Base-by-base conservation (phyloP, 108 stramenopile species). In the Discostella stelligeroides region DNA sequence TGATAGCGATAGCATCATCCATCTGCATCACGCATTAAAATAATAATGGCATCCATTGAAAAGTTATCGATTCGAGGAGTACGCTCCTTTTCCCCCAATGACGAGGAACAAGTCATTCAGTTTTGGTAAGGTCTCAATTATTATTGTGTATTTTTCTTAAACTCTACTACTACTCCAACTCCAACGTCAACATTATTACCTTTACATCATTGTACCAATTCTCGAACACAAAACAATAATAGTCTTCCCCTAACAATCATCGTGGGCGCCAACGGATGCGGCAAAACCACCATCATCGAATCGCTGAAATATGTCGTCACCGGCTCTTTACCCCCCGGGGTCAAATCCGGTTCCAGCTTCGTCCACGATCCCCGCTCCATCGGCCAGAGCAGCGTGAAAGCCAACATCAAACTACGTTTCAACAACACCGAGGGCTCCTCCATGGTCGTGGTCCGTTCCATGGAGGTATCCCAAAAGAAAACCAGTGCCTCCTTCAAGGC, bases 281-380 rank as follows among this genome's bases (percentile, higher is more conserved):
- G 89, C 54, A 98, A 97, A 85, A 99, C 99, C 4, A 99, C 99
- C 34, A 95, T 99, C 56, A 98, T 99, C 64, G 99, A 99, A 84
- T 91, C 92, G 57, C 91, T 99, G 55, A 99, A 99, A 77, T 99
- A 95, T 67, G 97, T 95, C 34, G 91, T 96, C 6, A 97, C 97
- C 21, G 99, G 99, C 10, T 63, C 80, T 2, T 60, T 98, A 1
- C 99, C 99, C 4, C 98, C 98, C 0, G 97, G 97, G 7, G 86
- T 90, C 58, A 92, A 86, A 45, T 79, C 83, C 28, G 98, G 98
- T 7, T 95, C 95, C 70, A 74, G 82, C 25, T 98, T 96, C 65
- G 89, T 98, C 43, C 97, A 97, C 72, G 98, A 98, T 73, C 97
- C 97, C 30, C 84, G 83, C 57, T 75, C 86, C 38, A 70, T 86